Evolutionary conservation across 179 eudicot genomes (phyloP).

Genomic region (Silene noctiflora): DNA sequence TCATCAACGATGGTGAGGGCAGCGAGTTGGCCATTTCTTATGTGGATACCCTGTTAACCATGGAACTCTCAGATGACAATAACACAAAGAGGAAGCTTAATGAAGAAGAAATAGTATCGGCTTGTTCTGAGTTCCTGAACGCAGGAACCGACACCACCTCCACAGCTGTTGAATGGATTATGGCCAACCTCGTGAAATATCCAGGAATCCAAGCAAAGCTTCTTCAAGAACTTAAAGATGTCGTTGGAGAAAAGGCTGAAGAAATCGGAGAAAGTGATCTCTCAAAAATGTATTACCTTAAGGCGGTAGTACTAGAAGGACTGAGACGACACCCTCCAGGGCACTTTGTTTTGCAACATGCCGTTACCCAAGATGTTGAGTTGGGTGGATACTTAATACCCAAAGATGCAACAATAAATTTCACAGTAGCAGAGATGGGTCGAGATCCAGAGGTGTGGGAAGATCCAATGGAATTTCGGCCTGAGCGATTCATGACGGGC

Average conservation of each 20-base stretch:
- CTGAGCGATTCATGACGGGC: slow-evolving; percentile 9
- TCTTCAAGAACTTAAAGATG: slow-evolving; percentile 12
- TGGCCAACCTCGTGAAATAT: slow-evolving; percentile 23
- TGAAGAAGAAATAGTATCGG: slow-evolving; percentile 7
- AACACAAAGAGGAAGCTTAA: slow-evolving; percentile 11
- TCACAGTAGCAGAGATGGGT: slow-evolving; percentile 21
- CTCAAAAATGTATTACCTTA: slow-evolving; percentile 20
- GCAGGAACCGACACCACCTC: slow-evolving; percentile 29
- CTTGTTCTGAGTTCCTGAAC: slow-evolving; percentile 23
- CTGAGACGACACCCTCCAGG: slow-evolving; percentile 25
- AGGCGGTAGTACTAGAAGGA: slow-evolving; percentile 23
- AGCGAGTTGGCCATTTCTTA: slow-evolving; percentile 2
- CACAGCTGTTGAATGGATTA: slow-evolving; percentile 25
- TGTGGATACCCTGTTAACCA: slow-evolving; percentile 5
- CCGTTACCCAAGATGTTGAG: slow-evolving; percentile 22
- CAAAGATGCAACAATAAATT: slow-evolving; percentile 14
- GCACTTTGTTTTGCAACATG: slow-evolving; percentile 22
- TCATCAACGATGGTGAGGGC: not conserved
- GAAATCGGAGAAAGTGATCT: slow-evolving; percentile 16
- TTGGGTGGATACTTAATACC: slow-evolving; percentile 23
- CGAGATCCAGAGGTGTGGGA: slow-evolving; percentile 20
- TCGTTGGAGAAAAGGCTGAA: slow-evolving; percentile 8
- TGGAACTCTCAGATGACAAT: slow-evolving; percentile 5
- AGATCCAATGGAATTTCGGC: slow-evolving; percentile 13
- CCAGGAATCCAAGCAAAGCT: slow-evolving; percentile 15